Evolutionary conservation across 345 rosid genomes (phyloP), one percentile per base, ranked within the genome.

Genomic region (Dimocarpus longan): DNA sequence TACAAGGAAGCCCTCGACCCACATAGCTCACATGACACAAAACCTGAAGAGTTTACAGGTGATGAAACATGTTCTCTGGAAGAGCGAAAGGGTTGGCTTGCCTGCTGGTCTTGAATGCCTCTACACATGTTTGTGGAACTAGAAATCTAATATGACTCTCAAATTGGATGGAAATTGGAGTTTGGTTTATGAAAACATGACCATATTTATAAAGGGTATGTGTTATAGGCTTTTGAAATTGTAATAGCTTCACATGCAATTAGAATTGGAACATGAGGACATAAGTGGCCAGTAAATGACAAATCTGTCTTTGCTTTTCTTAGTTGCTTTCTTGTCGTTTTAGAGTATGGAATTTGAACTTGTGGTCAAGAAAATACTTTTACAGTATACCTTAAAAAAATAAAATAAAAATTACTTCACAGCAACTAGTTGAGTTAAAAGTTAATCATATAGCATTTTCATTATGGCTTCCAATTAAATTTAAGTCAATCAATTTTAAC

Each of bases 11-110:
- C 97, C 66, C 79, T 80, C 5, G 85, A 66, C 2, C 85, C 87
- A 26, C 98, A 94, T 0, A 94, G 91, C 88, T 88, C 97, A 77
- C 98, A 94, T 19, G 71, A 71, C 39, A 87, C 83, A 28, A 76
- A 72, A 10, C 43, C 78, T 70, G 15, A 62, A 71, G 18, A 68
- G 84, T 42, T 19, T 76, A 18, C 39, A 39, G 62, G 8, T 0
- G 78, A 9, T 1, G 82, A 65, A 57, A 21, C 67, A 62, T 48
- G 77, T 18, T 74, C 82, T 37, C 74, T 74, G 68, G 10, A n/a
- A 67, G 79, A 71, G 2, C 59, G 76, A 32, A 74, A 56, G 9
- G 44, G 46, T 44, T 57, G 72, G 79, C 76, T 84, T 78, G 75
- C 80, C 46, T 82, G 21, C 24, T 57, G 63, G 0, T 60, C 80